A percentile compares a stretch with the other conserved stretches of the same genome.
These are phyloP conservation scores for Auricularia sp. DNA, from an alignment of 768 basidiomycete species.

Conservation along the genomic window DNA sequence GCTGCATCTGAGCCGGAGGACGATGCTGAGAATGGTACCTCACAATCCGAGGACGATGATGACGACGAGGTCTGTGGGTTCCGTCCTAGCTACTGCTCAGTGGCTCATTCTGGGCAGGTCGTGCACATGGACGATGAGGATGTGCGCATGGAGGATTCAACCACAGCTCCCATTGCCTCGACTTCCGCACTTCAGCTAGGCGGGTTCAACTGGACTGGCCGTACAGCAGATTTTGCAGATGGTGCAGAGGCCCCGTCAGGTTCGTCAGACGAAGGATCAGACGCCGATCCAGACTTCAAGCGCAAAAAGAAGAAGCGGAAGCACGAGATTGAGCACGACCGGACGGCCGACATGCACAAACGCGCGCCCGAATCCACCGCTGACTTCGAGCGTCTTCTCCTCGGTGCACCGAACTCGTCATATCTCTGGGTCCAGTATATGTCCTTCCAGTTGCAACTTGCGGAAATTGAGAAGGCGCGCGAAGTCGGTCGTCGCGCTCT, in stretches of 20 bases:
- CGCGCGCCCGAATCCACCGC: slow-evolving; percentile 82
- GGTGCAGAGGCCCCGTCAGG: slow-evolving; percentile 33
- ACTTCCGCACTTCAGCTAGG: slow-evolving; percentile 18
- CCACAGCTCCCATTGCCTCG: background rate
- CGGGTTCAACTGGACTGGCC: slow-evolving; percentile 63
- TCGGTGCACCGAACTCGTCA: slow-evolving; percentile 93
- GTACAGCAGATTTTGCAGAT: slow-evolving; percentile 22
- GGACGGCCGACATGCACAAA: slow-evolving; percentile 81
- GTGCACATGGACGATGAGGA: slow-evolving; percentile 27
- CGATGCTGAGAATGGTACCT: too few species aligned
- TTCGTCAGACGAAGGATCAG: slow-evolving; percentile 41
- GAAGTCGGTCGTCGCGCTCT: slow-evolving; percentile 79
- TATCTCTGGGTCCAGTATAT: slow-evolving; percentile 99
- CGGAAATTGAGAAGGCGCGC: slow-evolving; percentile 90
- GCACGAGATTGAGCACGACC: slow-evolving; percentile 66
- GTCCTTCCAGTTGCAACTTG: slow-evolving; percentile 96
- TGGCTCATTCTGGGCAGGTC: slow-evolving; percentile 11
- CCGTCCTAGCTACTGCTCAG: slow-evolving; percentile 1
- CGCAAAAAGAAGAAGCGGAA: slow-evolving; percentile 51
- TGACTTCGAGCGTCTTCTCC: slow-evolving; percentile 87
- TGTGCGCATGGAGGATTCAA: slow-evolving; percentile 29
- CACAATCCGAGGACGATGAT: too few species aligned
- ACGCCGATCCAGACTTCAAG: slow-evolving; percentile 39
- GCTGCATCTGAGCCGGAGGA: too few species aligned
- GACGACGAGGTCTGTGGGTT: too few species aligned